These are phyloP conservation scores for Pholiota molesta DNA, from an alignment of 768 basidiomycete species.

Conservation along the genomic window DNA sequence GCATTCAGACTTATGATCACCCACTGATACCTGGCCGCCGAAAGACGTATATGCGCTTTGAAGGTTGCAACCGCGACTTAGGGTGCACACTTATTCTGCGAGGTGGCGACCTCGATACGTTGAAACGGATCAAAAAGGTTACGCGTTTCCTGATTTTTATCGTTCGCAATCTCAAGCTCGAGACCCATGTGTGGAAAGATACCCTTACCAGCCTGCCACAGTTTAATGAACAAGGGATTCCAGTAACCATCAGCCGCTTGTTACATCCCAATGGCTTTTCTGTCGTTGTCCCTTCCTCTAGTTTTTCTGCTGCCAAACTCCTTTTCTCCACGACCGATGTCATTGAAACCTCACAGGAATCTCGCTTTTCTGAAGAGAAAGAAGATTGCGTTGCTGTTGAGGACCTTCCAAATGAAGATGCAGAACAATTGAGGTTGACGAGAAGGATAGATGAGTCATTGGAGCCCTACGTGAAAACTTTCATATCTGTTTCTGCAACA, in stretches of 20 bases:
- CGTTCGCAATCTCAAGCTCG: slow-evolving; percentile 91
- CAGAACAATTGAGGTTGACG: slow-evolving; percentile 68
- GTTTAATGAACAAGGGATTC: slow-evolving; percentile 67
- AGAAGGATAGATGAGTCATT: slow-evolving; percentile 79
- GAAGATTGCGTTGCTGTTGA: slow-evolving; percentile 25
- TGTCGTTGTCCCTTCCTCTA: slow-evolving; percentile 19
- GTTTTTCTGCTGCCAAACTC: slow-evolving; percentile 17
- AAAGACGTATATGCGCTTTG: slow-evolving; percentile 98
- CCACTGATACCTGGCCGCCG: slow-evolving; percentile 89
- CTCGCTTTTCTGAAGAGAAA: not conserved
- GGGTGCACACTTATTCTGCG: slow-evolving; percentile 94
- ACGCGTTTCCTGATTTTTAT: slow-evolving; percentile 91
- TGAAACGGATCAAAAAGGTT: slow-evolving; percentile 89
- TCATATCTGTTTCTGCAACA: slow-evolving; percentile 93
- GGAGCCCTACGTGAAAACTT: slow-evolving; percentile 83
- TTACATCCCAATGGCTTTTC: slow-evolving; percentile 29
- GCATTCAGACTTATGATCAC: slow-evolving; percentile 94
- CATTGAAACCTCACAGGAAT: slow-evolving; percentile 7
- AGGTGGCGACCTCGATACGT: slow-evolving; percentile 80
- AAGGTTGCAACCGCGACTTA: slow-evolving; percentile 91
- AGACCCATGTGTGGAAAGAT: slow-evolving; percentile 93
- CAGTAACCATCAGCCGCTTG: slow-evolving; percentile 38
- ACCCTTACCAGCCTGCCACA: slow-evolving; percentile 76
- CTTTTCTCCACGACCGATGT: slow-evolving; percentile 15
- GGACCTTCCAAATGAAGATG: slow-evolving; percentile 71